Conservation (phyloP, 1,139 yeast genomes). For the Suhomyces coccinellae region DNA sequence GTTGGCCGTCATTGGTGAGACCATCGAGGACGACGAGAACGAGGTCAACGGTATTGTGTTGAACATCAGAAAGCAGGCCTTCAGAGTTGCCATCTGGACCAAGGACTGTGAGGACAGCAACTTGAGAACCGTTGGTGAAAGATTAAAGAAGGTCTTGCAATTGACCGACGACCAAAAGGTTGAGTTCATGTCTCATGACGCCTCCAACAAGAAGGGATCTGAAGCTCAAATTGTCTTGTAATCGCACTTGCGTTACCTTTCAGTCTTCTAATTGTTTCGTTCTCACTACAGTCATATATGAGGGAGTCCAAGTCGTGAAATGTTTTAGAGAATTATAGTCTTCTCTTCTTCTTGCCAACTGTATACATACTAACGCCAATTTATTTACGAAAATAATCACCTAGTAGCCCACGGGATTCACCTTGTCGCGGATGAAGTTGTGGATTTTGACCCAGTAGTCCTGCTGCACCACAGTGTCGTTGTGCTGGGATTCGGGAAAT, state of each 20-base stretch:
- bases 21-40: constrained; percentile 83
- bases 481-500: constrained; percentile 67
- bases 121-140: constrained; percentile 72
- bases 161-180: constrained; percentile 67
- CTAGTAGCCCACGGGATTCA: constrained; percentile 42
- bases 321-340: constrained; percentile 6
- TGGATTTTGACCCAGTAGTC: constrained; percentile 73
- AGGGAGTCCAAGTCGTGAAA: constrained; percentile 8
- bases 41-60: constrained; percentile 95
- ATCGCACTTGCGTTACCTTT: constrained; percentile 4
- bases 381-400: constrained; percentile 5
- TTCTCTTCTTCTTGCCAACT: constrained; percentile 7
- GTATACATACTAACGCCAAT: constrained; percentile 13
- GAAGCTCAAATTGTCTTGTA: constrained; percentile 45
- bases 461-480: constrained; percentile 73
- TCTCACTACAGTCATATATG: constrained; percentile 9
- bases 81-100: constrained; percentile 93
- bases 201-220: constrained; percentile 45
- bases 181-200: constrained; percentile 73
- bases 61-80: constrained; percentile 80
- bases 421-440: constrained; percentile 50
- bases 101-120: constrained; percentile 69
- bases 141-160: constrained; percentile 78
- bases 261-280: constrained; percentile 7
- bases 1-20: constrained; percentile 92